Evolutionary conservation across 352 stramenopile genomes (phyloP).

Genomic region (Globisporangium abappressorium): DNA sequence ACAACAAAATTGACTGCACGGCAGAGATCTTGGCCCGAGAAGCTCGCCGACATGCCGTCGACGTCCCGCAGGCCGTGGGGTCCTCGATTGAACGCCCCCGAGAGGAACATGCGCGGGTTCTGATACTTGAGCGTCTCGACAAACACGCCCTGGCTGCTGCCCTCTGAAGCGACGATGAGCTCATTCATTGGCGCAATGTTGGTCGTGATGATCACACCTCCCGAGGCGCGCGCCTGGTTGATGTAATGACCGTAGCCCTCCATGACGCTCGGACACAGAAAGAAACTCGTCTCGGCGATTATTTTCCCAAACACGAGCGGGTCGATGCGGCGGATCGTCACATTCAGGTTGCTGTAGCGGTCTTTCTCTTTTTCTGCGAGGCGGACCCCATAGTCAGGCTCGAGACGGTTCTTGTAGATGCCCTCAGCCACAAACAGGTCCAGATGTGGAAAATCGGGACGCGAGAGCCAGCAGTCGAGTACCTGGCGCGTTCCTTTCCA

Average conservation of each 20-base stretch:
- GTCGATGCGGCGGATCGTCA: constrained; percentile 23
- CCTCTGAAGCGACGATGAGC: constrained; percentile 20
- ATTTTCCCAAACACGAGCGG: constrained; percentile 34
- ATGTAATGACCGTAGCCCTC: constrained; percentile 77
- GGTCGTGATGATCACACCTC: constrained; percentile 41
- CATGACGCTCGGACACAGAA: constrained; percentile 53
- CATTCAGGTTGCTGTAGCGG: background rate
- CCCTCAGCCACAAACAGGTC: constrained; percentile 39
- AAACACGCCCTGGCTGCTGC: background rate
- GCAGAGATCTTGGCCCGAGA: constrained; percentile 32
- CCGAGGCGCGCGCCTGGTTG: constrained; percentile 49
- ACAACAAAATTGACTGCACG: constrained; percentile 33
- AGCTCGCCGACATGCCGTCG: constrained; percentile 29
- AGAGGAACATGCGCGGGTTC: constrained; percentile 30
- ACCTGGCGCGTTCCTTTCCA: constrained; percentile 49
- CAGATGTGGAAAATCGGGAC: constrained; percentile 32
- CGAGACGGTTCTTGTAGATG: constrained; percentile 29
- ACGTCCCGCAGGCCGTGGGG: constrained; percentile 25
- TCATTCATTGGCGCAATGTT: constrained; percentile 61
- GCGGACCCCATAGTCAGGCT: constrained; percentile 18
- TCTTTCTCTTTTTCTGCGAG: background rate
- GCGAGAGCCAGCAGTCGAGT: constrained; percentile 46
- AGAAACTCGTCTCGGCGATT: constrained; percentile 37
- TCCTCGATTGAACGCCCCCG: constrained; percentile 25
- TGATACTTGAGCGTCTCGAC: background rate